Evolutionary conservation across 805 yeast genomes (phyloP), one percentile per base, ranked within the genome.

Genomic region (Cyberlindnera samutprakarnensis): DNA sequence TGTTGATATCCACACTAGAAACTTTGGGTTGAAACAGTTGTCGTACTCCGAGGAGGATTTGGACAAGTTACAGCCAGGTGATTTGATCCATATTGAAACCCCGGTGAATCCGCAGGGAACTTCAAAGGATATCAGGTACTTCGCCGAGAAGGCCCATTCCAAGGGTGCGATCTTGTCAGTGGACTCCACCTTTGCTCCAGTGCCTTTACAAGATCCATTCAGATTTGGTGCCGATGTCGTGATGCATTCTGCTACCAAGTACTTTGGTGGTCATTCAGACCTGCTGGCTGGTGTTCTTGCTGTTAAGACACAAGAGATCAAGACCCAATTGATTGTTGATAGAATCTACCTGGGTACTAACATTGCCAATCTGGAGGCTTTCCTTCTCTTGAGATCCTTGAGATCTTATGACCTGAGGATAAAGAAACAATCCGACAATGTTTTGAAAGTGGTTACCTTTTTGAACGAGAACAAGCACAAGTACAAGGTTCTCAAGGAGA

Each of bases 181-280:
- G 12, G 97, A 88, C 56, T 70, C 95, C 6, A 90, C 96, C 0
- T 84, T 90, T 58, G 96, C 95, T 8, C 95, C 96, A 14, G 94
- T 94, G 11, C 95, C 95, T 13, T 59, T 87, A 36, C 81, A 75
- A 46, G 72, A 85, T 39, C 90, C 94, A 5, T 85, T 86, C 59
- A 66, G 67, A 24, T 79, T 72, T 47, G 95, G 90, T 29, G 95
- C 81, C 19, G 96, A 90, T 55, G 59, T 86, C 43, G 76, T 90
- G n/a, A 63, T 90, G 72, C 96, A 88, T 56, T 85, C 96, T 1
- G 95, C 87, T 1, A 88, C 96, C 1, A 88, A 88, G 54, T 90
- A 80, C 59, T 80, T 86, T 49, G 96, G 95, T 24, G 96, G 97
- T n/a, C 96, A 88, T 57, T 83, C 94, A 6, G 96, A 88, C 54